Conservation (phyloP, 257 asterid genomes). For the Ilex aquifolium region DNA sequence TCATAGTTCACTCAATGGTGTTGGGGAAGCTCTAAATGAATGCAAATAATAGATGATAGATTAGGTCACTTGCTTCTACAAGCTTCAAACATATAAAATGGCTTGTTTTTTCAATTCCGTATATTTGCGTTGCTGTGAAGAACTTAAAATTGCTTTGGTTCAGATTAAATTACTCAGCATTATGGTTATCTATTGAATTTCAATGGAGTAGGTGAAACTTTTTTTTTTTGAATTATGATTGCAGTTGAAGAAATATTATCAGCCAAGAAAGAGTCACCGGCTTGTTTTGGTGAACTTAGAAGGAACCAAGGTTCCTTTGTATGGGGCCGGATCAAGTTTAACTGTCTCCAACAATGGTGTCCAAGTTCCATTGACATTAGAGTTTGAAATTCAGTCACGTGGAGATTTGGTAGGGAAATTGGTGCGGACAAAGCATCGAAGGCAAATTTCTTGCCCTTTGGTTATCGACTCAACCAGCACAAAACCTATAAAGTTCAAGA, state of each 20-base stretch:
- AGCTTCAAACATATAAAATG: too few relatives aligned
- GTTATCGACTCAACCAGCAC: constrained; percentile 55
- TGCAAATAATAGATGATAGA: too few relatives aligned
- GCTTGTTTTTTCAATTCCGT: too few relatives aligned
- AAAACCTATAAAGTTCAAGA: constrained; percentile 62
- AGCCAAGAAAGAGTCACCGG: constrained; percentile 68
- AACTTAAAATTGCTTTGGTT: too few relatives aligned
- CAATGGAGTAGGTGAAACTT: not conserved
- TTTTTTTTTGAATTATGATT: not conserved
- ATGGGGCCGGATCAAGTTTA: constrained; percentile 78
- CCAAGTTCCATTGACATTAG: constrained; percentile 55
- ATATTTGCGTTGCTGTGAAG: too few relatives aligned
- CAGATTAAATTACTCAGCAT: too few relatives aligned
- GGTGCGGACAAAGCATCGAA: constrained; percentile 61
- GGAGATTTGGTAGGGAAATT: constrained; percentile 89
- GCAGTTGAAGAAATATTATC: constrained; percentile 73
- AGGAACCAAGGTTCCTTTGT: constrained; percentile 72
- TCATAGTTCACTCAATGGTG: too few relatives aligned
- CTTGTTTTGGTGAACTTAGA: constrained; percentile 54
- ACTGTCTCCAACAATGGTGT: constrained; percentile 28
- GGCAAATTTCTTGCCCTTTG: constrained; percentile 55
- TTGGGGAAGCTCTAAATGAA: too few relatives aligned
- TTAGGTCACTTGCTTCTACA: too few relatives aligned
- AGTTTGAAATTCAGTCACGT: constrained; percentile 47
- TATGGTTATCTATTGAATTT: not conserved